A percentile compares a stretch with the other conserved stretches of the same genome.
Evolutionary conservation across 2,329 filamentous ascomycete genomes (phyloP).

Genomic region (Tolypocladium cylindrosporum): DNA sequence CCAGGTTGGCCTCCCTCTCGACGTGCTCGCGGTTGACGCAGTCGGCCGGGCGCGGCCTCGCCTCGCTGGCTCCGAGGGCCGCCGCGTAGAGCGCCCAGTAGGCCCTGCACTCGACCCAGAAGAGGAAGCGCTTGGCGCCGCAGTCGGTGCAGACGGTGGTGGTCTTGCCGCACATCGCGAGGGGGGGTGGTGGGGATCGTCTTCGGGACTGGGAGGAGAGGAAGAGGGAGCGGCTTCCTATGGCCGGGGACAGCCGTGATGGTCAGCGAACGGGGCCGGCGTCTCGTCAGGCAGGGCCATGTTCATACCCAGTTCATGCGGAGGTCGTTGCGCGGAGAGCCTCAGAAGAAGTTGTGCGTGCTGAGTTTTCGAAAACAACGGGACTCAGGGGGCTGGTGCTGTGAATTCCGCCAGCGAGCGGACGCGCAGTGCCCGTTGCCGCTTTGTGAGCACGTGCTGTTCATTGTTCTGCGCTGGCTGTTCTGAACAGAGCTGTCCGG

Average conservation of each 20-base stretch:
- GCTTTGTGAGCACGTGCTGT: not conserved
- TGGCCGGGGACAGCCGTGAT: not conserved
- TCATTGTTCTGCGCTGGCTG: not conserved
- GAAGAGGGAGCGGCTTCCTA: not conserved
- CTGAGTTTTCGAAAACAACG: no score
- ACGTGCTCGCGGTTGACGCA: not conserved
- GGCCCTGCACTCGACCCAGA: not conserved
- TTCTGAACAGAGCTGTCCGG: not conserved
- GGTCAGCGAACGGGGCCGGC: not conserved
- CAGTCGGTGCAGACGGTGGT: not conserved
- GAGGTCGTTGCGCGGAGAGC: not conserved
- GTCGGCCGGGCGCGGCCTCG: not conserved
- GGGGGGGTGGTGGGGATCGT: not conserved
- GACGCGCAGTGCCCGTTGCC: not conserved
- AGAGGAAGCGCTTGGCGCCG: not conserved
- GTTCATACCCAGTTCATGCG: not conserved
- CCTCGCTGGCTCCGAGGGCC: not conserved
- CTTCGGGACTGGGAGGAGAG: not conserved
- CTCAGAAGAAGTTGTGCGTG: not conserved
- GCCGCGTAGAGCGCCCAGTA: not conserved
- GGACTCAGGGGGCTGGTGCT: not conserved
- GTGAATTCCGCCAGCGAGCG: not conserved
- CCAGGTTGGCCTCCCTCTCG: not conserved
- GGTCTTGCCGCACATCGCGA: not conserved
- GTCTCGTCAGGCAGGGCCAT: not conserved